Evolutionary conservation across 2,329 filamentous ascomycete species (phyloP), one percentile per base, ranked within the genome.

Genomic region (Ambrosiella cleistominuta): DNA sequence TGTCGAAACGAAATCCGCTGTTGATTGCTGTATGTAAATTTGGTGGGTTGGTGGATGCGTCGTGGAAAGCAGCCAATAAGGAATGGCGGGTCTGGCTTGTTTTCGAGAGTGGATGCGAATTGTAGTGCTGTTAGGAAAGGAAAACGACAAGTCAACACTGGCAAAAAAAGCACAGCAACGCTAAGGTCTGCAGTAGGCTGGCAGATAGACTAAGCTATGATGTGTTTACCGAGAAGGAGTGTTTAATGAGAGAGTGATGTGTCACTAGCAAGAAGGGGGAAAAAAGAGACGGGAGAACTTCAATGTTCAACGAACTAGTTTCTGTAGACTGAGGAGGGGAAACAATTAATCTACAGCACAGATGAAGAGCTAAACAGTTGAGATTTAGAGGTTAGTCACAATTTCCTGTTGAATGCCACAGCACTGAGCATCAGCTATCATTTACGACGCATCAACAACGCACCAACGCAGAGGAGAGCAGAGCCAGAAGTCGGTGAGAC

Each of bases 401-500:
- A 27, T 27, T 27, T 27, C 27, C 27, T 27, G 27, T 27, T 27
- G 27, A 3, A 27, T 27, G 11, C 40, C n/a, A 47, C 8, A 47
- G 11, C 44, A 47, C 44, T 17, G 44, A 47, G 44, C 44, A 47
- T 11, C 19, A 15, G 15, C 44, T 47, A 13, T 17, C 19, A 8
- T 17, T 47, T 17, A 13, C 44, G 13, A 15, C 12, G n/a, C 44
- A 15, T 15, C 44, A 17, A 47, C 44, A 47, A 47, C 44, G 44
- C 44, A 47, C 44, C 44, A 47, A 53, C 13, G 51, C 15, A 53
- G 7, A 37, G 35, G 11, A 53, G 12, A 19, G 49, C 51, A 53
- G 35, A 27, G 38, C 17, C 27, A 54, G 38, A 54, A 37, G 52
- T 54, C 52, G 52, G 52, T 54, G 52, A 54, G 52, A 15, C 4